Evolutionary conservation across 371 early-diverging fungal genomes (phyloP).

Genomic region (Rhizopus delemar): DNA sequence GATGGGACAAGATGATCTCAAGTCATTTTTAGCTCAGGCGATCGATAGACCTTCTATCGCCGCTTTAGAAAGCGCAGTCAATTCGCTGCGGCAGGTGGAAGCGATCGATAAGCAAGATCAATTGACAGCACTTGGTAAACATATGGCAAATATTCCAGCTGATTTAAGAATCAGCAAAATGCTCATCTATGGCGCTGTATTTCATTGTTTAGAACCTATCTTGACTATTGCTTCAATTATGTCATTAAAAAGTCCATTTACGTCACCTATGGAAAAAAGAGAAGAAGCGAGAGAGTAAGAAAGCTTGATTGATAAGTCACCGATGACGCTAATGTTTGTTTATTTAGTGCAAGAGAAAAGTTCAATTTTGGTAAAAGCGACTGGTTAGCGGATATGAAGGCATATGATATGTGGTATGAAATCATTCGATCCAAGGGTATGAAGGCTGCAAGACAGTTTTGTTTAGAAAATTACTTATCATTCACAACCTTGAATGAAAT

Average conservation of each 20-base stretch:
- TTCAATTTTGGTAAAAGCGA: slow-evolving; percentile 69
- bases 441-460: slow-evolving; percentile 36
- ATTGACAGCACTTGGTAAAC: slow-evolving; percentile 87
- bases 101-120: slow-evolving; percentile 54
- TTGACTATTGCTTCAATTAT: slow-evolving; percentile 82
- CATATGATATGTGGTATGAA: slow-evolving; percentile 66
- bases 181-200: slow-evolving; percentile 78
- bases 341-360: slow-evolving; percentile 48
- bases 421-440: slow-evolving; percentile 33
- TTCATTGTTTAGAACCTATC: slow-evolving; percentile 79
- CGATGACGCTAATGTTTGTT: neutral
- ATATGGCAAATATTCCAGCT: slow-evolving; percentile 88
- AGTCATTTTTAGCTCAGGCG: slow-evolving; percentile 60
- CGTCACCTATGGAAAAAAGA: slow-evolving; percentile 64
- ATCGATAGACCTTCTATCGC: slow-evolving; percentile 75
- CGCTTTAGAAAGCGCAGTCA: slow-evolving; percentile 64
- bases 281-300: slow-evolving; percentile 60
- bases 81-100: slow-evolving; percentile 56
- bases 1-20: slow-evolving; percentile 65
- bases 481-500: slow-evolving; percentile 55
- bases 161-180: slow-evolving; percentile 89
- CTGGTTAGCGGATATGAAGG: slow-evolving; percentile 67
- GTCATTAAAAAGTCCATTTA: slow-evolving; percentile 72
- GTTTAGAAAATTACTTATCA: slow-evolving; percentile 65
- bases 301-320: neutral